These are phyloP conservation scores for Willaertia magna DNA, from an alignment of 208 protist species.

Conservation along the genomic window DNA sequence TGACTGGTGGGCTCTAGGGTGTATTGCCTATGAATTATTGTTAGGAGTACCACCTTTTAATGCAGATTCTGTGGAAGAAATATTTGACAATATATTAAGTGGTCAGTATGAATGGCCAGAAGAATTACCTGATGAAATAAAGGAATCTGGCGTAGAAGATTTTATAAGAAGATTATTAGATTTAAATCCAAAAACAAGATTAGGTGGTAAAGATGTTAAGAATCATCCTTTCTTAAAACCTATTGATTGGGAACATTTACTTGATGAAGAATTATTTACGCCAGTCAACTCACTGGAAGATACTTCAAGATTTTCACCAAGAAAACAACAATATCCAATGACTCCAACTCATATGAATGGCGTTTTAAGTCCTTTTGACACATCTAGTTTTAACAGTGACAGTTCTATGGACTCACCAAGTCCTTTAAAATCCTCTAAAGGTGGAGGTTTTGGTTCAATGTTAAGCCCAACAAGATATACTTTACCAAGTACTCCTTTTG, in stretches of 20 bases:
- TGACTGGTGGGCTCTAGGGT: background rate
- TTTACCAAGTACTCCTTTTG: background rate
- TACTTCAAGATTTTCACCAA: background rate
- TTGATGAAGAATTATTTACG: background rate
- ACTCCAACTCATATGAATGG: background rate
- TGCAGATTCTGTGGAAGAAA: conserved; percentile 46
- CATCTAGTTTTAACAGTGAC: background rate
- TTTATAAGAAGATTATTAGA: background rate
- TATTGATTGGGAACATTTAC: background rate
- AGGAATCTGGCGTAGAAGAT: background rate
- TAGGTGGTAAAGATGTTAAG: background rate
- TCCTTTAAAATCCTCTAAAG: background rate
- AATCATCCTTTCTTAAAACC: background rate
- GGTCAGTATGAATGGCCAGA: background rate
- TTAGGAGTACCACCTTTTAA: conserved; percentile 54
- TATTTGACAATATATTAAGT: conserved; percentile 33
- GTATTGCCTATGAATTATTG: conserved; percentile 36
- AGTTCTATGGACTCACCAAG: background rate
- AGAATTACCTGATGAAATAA: background rate
- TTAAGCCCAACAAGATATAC: background rate
- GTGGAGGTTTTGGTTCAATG: too few species aligned
- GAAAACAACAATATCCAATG: background rate
- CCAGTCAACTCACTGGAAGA: background rate
- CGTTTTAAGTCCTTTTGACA: background rate
- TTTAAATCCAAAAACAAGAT: background rate